Base-by-base conservation (phyloP, 2,329 filamentous ascomycete species). In the Drechslerella coelobrocha region DNA sequence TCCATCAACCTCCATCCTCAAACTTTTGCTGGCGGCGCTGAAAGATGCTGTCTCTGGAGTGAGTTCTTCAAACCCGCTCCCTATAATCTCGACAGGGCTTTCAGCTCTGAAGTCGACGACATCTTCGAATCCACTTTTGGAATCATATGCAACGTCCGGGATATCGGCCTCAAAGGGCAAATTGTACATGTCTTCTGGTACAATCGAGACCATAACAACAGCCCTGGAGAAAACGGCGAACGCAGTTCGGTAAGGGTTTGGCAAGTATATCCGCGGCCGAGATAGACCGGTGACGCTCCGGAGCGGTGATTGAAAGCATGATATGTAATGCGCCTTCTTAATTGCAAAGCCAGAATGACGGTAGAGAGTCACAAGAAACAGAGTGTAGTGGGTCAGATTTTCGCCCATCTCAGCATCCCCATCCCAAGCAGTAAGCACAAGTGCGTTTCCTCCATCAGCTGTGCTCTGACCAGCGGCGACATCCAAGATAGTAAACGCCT, bases 151-250 rank as follows among this genome's bases (percentile, higher is more conserved):
- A 24, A 71, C 66, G 19, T 71, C 66, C 2, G 66, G 66, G 14
- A 71, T 59, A 26, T 29, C 31, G 5, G 60, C 52, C 7, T n/a
- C 48, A 17, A 71, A 71, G 2, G 27, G 24, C 10, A 63, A 17
- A 24, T 47, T 37, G 54, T 71, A 71, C 41, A 63, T 37, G 26
- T 71, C 81, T 72, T 89, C 82, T 53, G 84, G 83, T 1, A 84
- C 83, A 51, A 96, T 84, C 0, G 92, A 96, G 6, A 89, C 83
- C 24, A 97, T 80, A 19, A 94, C 85, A 24, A 94, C 83, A 2
- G 91, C 90, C 73, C 88, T 86, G 63, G 89, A 88, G 74, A 97
- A 92, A 0, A 93, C 83, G 39, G 94, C 79, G 77, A 92, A 96
- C 5, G 91, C 92, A 23, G 92, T 89, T 41, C 94, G 84, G 8